Base-by-base conservation (phyloP, 805 yeast genomes). In the Saturnispora bothae region DNA sequence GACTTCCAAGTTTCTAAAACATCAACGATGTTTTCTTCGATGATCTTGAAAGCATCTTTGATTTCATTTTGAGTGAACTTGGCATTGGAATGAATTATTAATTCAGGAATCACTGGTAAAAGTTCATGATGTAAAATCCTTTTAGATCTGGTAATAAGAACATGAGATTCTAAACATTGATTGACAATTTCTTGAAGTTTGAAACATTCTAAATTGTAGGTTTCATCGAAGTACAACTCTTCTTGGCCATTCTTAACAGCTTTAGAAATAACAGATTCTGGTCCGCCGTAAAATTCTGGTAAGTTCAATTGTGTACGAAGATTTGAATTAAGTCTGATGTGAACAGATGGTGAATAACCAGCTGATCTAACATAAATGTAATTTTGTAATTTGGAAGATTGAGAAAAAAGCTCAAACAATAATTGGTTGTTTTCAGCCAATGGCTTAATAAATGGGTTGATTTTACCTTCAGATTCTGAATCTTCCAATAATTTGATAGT, bases 111-210 rank as follows among this genome's bases (percentile, higher is more conserved):
- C 31, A 77, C 59, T 8, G 92, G 85, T 43, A 82, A 64, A 36
- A 76, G 61, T 54, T 86, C 96, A 52, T 79, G 94, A 47, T 73
- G 77, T 39, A 78, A 63, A 10, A 85, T 68, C 50, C 95, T 74
- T 28, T 76, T 63, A 3, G 61, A 46, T 42, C 66, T 49, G 9
- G 73, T 67, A 33, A 88, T 66, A 43, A 85, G 66, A 14, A 83
- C 65, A 33, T 64, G 68, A 13, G 73, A 71, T 9, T 54, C 51
- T 39, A 82, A 65, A 8, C 75, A 63, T 17, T 57, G 56, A 49
- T 81, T 78, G 22, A 83, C 74, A 18, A 88, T 70, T 37, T 61
- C 61, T 57, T 83, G 94, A 40, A 89, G 59, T 36, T 83, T 59
- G 46, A 61, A 69, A 41, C 71, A 73, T 53, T 79, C 89, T 20